Percentiles rank a stretch among this genome's conserved stretches.
Evolutionary conservation across 129 eudicot species (phyloP).

Genomic region (Helianthus tuberosus): DNA sequence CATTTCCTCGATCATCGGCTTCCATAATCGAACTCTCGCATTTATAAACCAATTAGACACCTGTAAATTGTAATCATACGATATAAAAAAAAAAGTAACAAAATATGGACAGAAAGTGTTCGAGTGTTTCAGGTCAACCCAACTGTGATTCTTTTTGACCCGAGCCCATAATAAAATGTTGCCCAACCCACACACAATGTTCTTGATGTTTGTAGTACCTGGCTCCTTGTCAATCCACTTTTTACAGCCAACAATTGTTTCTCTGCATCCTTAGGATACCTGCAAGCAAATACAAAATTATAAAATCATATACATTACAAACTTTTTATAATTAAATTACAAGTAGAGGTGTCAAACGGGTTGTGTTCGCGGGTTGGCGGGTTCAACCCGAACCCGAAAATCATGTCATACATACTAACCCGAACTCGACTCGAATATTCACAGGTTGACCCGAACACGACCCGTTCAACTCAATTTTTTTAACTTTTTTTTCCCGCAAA

Average conservation of each 20-base stretch:
- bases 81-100: not conserved
- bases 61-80: conserved; percentile 30
- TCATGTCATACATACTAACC: no score
- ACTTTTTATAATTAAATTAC: not conserved
- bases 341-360: no score
- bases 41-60: conserved; percentile 93
- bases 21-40: conserved; percentile 93
- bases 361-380: no score
- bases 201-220: conserved; percentile 47
- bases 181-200: not conserved
- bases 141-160: not conserved
- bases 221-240: conserved; percentile 93
- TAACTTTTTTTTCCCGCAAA: no score
- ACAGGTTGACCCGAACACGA: no score
- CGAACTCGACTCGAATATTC: no score
- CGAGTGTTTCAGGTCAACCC: not conserved
- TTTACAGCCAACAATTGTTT: conserved; percentile 92
- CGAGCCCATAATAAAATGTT: not conserved
- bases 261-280: conserved; percentile 98
- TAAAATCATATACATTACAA: not conserved
- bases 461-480: no score
- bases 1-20: conserved; percentile 95
- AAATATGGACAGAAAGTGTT: not conserved
- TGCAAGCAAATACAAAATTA: conserved; percentile 34
- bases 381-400: no score